These are phyloP conservation scores for Hydnomerulius pinastri DNA, from an alignment of 768 basidiomycete genomes.

Conservation along the genomic window DNA sequence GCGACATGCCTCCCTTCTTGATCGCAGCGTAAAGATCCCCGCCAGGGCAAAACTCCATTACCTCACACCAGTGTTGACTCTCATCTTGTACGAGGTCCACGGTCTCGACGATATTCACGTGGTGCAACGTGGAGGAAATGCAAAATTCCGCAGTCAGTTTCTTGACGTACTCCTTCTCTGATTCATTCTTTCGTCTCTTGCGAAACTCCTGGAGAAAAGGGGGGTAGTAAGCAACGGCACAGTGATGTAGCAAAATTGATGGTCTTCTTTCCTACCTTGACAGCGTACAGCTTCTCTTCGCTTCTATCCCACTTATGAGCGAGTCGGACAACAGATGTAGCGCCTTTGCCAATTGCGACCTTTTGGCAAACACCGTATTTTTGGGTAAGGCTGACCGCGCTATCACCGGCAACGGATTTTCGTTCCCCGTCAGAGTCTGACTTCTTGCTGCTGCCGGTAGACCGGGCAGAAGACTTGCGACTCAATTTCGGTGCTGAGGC, in stretches of 20 bases:
- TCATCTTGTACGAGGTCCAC: constrained; percentile 99
- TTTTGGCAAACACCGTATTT: constrained; percentile 99
- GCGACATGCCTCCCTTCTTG: constrained; percentile 93
- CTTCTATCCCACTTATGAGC: constrained; percentile 98
- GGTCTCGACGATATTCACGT: constrained; percentile 95
- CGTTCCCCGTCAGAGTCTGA: constrained; percentile 65
- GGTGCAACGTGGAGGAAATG: constrained; percentile 94
- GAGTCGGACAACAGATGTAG: constrained; percentile 94
- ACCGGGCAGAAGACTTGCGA: constrained; percentile 71
- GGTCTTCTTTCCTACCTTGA: constrained; percentile 68
- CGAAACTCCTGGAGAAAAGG: constrained; percentile 84
- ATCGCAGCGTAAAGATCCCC: constrained; percentile 98
- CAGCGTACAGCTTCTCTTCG: constrained; percentile 96
- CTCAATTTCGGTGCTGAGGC: constrained; percentile 71
- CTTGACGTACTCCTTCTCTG: constrained; percentile 99
- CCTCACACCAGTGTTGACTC: constrained; percentile 95
- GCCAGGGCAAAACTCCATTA: constrained; percentile 99
- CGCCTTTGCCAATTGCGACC: constrained; percentile 96
- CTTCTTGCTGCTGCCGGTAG: constrained; percentile 60
- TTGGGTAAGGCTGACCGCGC: constrained; percentile 62
- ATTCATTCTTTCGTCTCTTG: constrained; percentile 96
- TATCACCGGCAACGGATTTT: constrained; percentile 50
- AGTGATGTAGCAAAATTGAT: not conserved
- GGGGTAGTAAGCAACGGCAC: not conserved
- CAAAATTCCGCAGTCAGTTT: constrained; percentile 99